A percentile compares a stretch with the other conserved stretches of the same genome.
These are phyloP conservation scores for Hibiscus mutabilis DNA, from an alignment of 345 rosid genomes.

Conservation along the genomic window DNA sequence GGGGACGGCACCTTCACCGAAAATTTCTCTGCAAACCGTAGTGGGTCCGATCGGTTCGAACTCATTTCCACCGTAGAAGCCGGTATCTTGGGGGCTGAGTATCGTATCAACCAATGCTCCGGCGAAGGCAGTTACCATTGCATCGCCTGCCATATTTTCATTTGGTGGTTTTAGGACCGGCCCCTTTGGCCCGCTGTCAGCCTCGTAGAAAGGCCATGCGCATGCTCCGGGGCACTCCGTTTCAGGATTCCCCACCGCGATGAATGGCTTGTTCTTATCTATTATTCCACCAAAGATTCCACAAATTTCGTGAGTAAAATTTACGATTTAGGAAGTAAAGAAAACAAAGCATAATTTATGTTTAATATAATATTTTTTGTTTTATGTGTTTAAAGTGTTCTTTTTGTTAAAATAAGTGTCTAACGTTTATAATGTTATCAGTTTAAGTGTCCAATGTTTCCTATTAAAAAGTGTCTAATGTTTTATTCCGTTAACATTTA, in stretches of 20 bases:
- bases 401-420: no score
- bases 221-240: conserved; percentile 58
- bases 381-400: no score
- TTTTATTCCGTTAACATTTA: no score
- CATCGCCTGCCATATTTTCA: conserved; percentile 47
- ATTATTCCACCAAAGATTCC: not conserved
- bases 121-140: conserved; percentile 53
- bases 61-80: conserved; percentile 19
- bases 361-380: no score
- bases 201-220: conserved; percentile 56
- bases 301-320: no score
- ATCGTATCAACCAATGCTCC: conserved; percentile 42
- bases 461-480: no score
- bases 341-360: no score
- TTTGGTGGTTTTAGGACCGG: conserved; percentile 45
- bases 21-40: conserved; percentile 34
- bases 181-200: conserved; percentile 40
- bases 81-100: conserved; percentile 33
- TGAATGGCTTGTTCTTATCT: conserved; percentile 28
- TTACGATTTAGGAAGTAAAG: no score
- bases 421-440: no score
- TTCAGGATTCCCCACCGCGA: conserved; percentile 53
- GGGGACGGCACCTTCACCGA: conserved; percentile 46
- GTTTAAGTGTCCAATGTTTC: no score
- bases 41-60: conserved; percentile 23